Evolutionary conservation across 2,329 filamentous ascomycete species (phyloP).

Genomic region (Neofusicoccum kwambonambiense): DNA sequence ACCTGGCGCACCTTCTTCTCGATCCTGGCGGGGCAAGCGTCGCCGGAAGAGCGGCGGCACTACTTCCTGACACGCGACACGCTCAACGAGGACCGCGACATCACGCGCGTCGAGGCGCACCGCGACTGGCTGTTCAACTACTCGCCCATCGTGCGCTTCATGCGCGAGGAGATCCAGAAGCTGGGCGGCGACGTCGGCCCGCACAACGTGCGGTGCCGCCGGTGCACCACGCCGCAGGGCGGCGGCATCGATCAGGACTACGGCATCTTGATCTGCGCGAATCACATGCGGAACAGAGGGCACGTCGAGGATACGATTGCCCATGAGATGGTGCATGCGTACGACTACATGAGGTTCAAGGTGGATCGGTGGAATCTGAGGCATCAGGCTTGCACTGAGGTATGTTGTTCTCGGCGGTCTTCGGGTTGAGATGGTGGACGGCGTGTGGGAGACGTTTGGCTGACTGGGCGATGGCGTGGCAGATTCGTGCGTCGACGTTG

Average conservation of each 20-base stretch:
- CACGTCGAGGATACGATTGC: slow-evolving; percentile 92
- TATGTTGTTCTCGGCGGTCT: slow-evolving; percentile 39
- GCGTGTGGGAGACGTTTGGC: not conserved
- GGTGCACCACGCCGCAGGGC: slow-evolving; percentile 70
- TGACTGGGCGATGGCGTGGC: not conserved
- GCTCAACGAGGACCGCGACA: slow-evolving; percentile 74
- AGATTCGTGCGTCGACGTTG: slow-evolving; percentile 91
- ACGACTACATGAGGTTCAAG: slow-evolving; percentile 89
- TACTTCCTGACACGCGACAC: slow-evolving; percentile 77
- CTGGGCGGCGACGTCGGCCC: slow-evolving; percentile 74
- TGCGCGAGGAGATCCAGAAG: slow-evolving; percentile 75
- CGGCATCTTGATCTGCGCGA: slow-evolving; percentile 90
- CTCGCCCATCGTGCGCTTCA: slow-evolving; percentile 81
- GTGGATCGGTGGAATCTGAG: slow-evolving; percentile 78
- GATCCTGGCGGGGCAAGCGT: slow-evolving; percentile 73
- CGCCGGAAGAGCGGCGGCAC: slow-evolving; percentile 65
- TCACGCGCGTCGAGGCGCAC: slow-evolving; percentile 74
- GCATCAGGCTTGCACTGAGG: slow-evolving; percentile 93
- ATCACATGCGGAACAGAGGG: slow-evolving; percentile 75
- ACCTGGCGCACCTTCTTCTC: slow-evolving; percentile 83
- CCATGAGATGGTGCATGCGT: slow-evolving; percentile 98
- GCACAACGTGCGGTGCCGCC: slow-evolving; percentile 76
- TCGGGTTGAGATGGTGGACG: too few relatives aligned
- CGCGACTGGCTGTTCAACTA: slow-evolving; percentile 81
- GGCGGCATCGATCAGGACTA: slow-evolving; percentile 85